A percentile compares a stretch with the other conserved stretches of the same genome.
Conservation (phyloP, 2,329 filamentous ascomycete genomes). For the Xylariaceae sp. region DNA sequence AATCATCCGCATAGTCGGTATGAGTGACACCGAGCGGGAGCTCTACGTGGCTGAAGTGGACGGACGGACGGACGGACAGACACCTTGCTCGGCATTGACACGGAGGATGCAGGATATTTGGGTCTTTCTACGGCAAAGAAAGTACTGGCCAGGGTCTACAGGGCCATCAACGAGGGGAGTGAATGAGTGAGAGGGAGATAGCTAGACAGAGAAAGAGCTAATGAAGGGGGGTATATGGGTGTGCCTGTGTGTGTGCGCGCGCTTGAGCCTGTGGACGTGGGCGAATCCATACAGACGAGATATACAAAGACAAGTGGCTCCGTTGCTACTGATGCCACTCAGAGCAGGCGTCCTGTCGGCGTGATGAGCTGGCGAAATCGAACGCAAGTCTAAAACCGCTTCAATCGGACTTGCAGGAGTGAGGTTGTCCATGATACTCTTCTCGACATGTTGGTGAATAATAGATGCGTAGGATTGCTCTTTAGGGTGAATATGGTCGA, state of each 20-base stretch:
- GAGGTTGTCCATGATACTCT: background rate
- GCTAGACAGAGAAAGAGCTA: background rate
- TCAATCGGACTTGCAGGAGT: slow-evolving; percentile 5
- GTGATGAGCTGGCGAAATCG: slow-evolving; percentile 27
- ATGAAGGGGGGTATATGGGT: background rate
- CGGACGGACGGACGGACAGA: background rate
- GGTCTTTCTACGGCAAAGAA: background rate
- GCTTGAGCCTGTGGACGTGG: too few relatives aligned
- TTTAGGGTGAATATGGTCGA: background rate
- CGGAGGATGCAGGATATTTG: slow-evolving; percentile 4
- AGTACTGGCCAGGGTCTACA: background rate
- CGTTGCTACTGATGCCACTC: slow-evolving; percentile 18
- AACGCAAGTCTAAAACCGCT: slow-evolving; percentile 18
- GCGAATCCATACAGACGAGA: slow-evolving; percentile 14
- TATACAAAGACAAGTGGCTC: slow-evolving; percentile 27
- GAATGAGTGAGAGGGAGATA: too few relatives aligned
- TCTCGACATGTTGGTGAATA: background rate
- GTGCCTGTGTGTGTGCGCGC: too few relatives aligned
- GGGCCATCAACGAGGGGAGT: background rate
- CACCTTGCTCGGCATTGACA: slow-evolving; percentile 10
- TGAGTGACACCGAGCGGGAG: slow-evolving; percentile 9
- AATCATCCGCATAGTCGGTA: slow-evolving; percentile 10
- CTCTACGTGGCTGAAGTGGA: slow-evolving; percentile 16
- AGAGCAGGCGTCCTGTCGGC: slow-evolving; percentile 16
- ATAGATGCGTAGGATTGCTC: background rate